phyloP scores from a whole-genome alignment of 306 rosid species.

The Aeschynomene evenia region DNA sequence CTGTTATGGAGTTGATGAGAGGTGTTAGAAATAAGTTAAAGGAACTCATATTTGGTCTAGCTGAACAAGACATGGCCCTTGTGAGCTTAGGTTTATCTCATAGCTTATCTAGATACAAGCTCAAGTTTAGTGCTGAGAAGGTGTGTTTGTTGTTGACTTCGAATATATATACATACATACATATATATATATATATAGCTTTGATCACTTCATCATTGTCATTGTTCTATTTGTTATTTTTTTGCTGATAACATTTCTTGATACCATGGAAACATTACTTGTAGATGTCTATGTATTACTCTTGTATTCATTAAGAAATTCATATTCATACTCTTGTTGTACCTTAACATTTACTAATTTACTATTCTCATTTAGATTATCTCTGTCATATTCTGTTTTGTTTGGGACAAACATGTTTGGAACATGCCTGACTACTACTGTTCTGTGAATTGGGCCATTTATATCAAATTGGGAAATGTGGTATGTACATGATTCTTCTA shows the following conservation, averaged over 20 bases:
- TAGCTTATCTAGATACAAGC: conserved; percentile 82
- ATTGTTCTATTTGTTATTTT: background rate
- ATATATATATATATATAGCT: too few species aligned
- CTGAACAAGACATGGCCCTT: conserved; percentile 88
- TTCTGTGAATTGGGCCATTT: too few species aligned
- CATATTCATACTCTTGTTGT: too few species aligned
- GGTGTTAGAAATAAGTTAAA: conserved; percentile 80
- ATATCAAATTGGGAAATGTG: too few species aligned
- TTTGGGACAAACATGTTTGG: too few species aligned
- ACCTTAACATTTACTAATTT: too few species aligned
- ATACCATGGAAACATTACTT: background rate
- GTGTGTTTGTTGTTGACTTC: conserved; percentile 35
- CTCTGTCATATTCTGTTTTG: too few species aligned
- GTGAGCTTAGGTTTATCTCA: conserved; percentile 97
- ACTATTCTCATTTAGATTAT: too few species aligned
- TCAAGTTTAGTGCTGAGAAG: conserved; percentile 96
- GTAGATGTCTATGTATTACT: background rate
- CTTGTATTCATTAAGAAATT: background rate
- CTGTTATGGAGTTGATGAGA: conserved; percentile 91
- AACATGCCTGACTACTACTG: too few species aligned
- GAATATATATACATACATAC: background rate
- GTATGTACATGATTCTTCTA: too few species aligned
- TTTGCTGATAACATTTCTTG: background rate
- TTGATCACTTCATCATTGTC: background rate
- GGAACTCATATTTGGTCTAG: conserved; percentile 77